Evolutionary conservation across 129 eudicot species (phyloP), one percentile per base, ranked within the genome.

Genomic region (Calendula officinalis): DNA sequence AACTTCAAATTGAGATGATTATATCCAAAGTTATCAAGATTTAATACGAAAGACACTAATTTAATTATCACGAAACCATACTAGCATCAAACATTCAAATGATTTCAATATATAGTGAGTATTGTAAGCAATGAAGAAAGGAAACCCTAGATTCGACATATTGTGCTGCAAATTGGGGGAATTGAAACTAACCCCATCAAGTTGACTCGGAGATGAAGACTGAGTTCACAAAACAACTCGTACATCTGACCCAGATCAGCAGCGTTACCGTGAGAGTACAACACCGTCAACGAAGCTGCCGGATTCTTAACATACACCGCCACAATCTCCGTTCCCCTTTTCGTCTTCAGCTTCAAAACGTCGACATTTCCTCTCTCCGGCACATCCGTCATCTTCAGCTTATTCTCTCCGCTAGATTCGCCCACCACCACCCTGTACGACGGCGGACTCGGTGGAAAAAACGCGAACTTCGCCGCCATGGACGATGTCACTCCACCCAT

Each of bases 181-280:
- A 70, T 3, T 16, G 3, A 14, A 52, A 77, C 78, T 70, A 51
- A 91, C 97, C 95, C 97, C 83, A 91, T 63, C 70, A 91, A 73
- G 86, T 91, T 91, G 73, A 91, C 90, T 61, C 84, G 80, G 44
- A 91, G 94, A 63, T 87, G 96, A 73, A 80, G 27, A 65, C 95
- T 91, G 69, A 91, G 97, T 52, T 91, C 88, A 54, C 77, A 75
- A 65, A 91, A 84, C 58, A 91, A 79, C 68, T 87, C 95, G 49
- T 78, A 84, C 97, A 91, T 91, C 89, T 91, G 97, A 40, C 95
- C 97, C 55, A 91, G 78, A 84, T 91, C 97, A 50, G 97, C 97
- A 0, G 97, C 95, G 76, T 91, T 91, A 7, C 97, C 97, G 53
- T 91, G 97, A 1, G 90, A 82, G 62, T 91, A 91, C 65, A 91